Evolutionary conservation across 2,329 filamentous ascomycete genomes (phyloP), one percentile per base, ranked within the genome.

Genomic region (Teratosphaeria epicoccoides): DNA sequence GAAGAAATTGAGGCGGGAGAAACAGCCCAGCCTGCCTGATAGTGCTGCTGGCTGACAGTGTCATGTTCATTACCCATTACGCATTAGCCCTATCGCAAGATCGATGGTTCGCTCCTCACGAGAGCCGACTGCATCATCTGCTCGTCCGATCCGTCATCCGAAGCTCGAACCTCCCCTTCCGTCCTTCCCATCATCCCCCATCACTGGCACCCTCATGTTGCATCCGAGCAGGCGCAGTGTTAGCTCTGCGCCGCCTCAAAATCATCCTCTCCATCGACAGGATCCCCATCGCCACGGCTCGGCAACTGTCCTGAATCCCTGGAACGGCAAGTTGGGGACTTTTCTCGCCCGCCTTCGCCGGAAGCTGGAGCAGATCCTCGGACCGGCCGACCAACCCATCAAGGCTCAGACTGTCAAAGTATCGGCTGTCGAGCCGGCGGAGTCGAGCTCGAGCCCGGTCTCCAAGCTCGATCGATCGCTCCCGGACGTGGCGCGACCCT

Each of bases 51-150:
- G 33, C 5, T 17, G 14, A 14, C 14, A 17, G 17, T 9, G 14
- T 22, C 33, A 40, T 40, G 33, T 51, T 58, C 56, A 55, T 58
- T 57, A 58, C 49, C 51, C 56, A 58, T 58, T 58, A 58, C 46
- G 54, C 54, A 57, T 56, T 55, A 57, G 43, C 40, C 50, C 23
- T 46, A 17, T 17, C 25, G 11, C 44, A 24, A 22, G 25, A 24
- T 24, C n/a, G 22, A 24, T 24, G 25, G 7, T n/a, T 11, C 44
- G 20, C 23, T 17, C 44, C 5, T 46, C 22, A 17, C 12, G 12
- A 46, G 25, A 17, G 44, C 12, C 44, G 14, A 1, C 33, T 45
- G 24, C 43, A 28, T n/a, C 9, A 7, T 23, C 17, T 24, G 6
- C 10, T 1, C 14, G 11, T 24, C 12, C 43, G 24, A 37, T 12